These are phyloP conservation scores for Guyanaporus albipodus DNA, from an alignment of 768 basidiomycete species.

Conservation along the genomic window DNA sequence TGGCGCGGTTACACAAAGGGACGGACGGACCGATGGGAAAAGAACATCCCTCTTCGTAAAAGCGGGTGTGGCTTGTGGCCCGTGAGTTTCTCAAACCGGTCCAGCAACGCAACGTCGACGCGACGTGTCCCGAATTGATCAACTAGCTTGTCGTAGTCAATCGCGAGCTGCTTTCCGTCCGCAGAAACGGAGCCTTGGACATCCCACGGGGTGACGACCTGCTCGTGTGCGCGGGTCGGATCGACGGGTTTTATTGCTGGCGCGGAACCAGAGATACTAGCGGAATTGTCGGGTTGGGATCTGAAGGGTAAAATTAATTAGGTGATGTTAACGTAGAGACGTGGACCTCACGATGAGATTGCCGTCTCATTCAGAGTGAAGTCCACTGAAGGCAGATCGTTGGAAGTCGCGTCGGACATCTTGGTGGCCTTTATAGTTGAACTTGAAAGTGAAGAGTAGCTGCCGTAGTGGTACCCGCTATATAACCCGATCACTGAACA, in stretches of 20 bases:
- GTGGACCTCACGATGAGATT: constrained; percentile 31
- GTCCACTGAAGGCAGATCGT: constrained; percentile 24
- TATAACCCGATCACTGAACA: not conserved
- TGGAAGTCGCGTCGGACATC: constrained; percentile 25
- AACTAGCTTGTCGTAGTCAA: constrained; percentile 96
- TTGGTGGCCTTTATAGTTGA: not conserved
- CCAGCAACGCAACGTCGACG: constrained; percentile 71
- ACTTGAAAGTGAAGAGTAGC: not conserved
- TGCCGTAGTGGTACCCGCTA: not conserved
- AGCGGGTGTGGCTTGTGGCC: constrained; percentile 86
- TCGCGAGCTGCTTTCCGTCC: constrained; percentile 88
- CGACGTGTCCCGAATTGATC: constrained; percentile 89
- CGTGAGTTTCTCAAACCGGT: constrained; percentile 88
- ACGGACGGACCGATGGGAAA: constrained; percentile 82
- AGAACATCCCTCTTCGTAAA: constrained; percentile 90
- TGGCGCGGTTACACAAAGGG: not conserved
- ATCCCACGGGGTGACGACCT: constrained; percentile 96
- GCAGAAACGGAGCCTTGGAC: constrained; percentile 86
- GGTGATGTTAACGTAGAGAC: not conserved
- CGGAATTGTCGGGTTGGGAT: constrained; percentile 9
- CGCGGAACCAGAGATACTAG: constrained; percentile 20
- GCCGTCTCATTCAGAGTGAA: constrained; percentile 22
- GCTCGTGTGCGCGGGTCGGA: constrained; percentile 41
- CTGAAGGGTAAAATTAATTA: constrained; percentile 3
- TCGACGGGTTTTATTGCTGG: constrained; percentile 30